Percentiles rank a stretch among this genome's conserved stretches.
phyloP scores from a whole-genome alignment of 129 eudicot species.

The Saussurea involucrata region DNA sequence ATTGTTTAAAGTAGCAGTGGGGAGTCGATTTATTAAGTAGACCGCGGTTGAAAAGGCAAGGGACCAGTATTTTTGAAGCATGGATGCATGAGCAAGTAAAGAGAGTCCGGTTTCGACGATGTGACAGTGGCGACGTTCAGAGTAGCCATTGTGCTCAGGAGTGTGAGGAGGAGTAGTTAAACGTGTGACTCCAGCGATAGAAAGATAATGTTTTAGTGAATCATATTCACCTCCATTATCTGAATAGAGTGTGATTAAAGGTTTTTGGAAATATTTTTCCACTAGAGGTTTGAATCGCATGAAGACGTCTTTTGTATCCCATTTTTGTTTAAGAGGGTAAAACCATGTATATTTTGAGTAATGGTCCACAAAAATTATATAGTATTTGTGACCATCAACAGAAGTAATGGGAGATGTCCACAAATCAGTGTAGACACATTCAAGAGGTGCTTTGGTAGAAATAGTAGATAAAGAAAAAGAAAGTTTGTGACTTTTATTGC shows the following conservation, averaged over 20 bases:
- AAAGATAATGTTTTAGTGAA: background rate
- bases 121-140: background rate
- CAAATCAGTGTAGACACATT: no score
- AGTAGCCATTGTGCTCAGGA: background rate
- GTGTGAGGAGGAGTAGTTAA: background rate
- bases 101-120: background rate
- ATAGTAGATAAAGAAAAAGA: no score
- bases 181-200: background rate
- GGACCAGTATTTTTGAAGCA: background rate
- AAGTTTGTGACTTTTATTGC: no score
- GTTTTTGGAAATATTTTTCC: background rate
- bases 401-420: no score
- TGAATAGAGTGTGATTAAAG: background rate
- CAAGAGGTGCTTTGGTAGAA: no score
- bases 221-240: constrained; percentile 1
- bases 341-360: no score
- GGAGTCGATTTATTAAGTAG: background rate
- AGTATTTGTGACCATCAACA: no score
- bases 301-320: no score
- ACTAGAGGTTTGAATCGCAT: no score
- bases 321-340: no score
- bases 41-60: background rate
- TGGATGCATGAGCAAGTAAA: background rate
- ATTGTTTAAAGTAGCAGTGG: background rate
- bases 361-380: no score